phyloP scores from a whole-genome alignment of 139 green algal species.

The Chlamydomonas incerta region DNA sequence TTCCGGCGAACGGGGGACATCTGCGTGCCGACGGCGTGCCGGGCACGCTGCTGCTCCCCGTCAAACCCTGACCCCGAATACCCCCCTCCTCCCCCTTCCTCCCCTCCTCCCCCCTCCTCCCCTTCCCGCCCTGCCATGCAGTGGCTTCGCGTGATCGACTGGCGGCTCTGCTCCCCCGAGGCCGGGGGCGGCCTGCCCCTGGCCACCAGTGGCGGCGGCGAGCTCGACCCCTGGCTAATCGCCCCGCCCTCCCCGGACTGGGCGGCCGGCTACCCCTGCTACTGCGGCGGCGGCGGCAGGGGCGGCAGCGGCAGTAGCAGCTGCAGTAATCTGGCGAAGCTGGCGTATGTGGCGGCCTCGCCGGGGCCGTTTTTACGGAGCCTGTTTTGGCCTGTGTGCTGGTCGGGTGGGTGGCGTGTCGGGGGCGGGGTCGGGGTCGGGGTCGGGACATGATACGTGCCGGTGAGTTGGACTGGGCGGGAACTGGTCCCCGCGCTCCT shows the following conservation, averaged over 20 bases:
- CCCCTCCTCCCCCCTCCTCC: not conserved
- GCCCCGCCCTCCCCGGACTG: not conserved
- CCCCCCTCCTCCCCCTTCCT: not conserved
- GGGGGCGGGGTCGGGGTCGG: too few species aligned
- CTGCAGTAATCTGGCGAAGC: not conserved
- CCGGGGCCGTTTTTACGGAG: slow-evolving; percentile 7
- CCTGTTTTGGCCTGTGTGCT: slow-evolving; percentile 3
- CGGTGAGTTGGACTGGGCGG: too few species aligned
- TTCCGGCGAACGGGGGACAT: too few species aligned
- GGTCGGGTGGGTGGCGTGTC: not conserved
- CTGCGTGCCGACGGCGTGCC: too few species aligned
- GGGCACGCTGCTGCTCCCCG: too few species aligned
- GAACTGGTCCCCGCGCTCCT: too few species aligned
- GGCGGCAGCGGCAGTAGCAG: too few species aligned
- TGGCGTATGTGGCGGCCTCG: not conserved
- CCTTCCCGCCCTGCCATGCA: not conserved
- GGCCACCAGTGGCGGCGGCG: too few species aligned
- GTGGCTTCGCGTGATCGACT: not conserved
- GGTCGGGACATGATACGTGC: too few species aligned
- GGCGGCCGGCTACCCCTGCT: not conserved
- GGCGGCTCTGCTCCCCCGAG: not conserved
- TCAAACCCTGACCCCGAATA: too few species aligned
- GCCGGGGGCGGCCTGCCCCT: not conserved
- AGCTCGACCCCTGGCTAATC: not conserved
- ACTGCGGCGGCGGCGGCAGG: too few species aligned